Evolutionary conservation across 441 rosid genomes (phyloP).

Genomic region (Aquilaria agallochum): DNA sequence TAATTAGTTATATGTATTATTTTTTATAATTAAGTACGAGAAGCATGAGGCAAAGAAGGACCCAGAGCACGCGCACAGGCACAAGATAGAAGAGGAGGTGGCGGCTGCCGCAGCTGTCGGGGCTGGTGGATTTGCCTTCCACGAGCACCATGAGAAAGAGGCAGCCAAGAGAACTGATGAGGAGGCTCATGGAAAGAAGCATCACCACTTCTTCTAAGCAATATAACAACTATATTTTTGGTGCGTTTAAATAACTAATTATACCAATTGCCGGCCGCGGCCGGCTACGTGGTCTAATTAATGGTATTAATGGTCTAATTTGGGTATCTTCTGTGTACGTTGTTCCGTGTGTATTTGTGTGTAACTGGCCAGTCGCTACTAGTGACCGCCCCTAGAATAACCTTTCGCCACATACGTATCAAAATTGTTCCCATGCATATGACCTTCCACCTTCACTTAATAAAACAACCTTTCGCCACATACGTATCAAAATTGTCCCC

Average conservation of each 20-base stretch:
- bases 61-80: slow-evolving; percentile 53
- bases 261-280: neutral
- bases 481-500: too few species aligned
- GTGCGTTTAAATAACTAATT: neutral
- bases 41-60: slow-evolving; percentile 48
- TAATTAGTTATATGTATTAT: too few species aligned
- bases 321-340: neutral
- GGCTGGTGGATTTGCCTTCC: slow-evolving; percentile 47
- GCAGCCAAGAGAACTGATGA: slow-evolving; percentile 35
- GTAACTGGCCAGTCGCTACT: too few species aligned
- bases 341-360: neutral
- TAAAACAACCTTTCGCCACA: too few species aligned
- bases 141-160: slow-evolving; percentile 54
- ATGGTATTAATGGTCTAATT: neutral
- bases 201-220: slow-evolving; percentile 41
- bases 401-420: neutral
- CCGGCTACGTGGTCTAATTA: neutral
- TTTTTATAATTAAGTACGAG: slow-evolving; percentile 30
- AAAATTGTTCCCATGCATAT: too few species aligned
- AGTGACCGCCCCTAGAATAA: slow-evolving; percentile 6
- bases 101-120: slow-evolving; percentile 43
- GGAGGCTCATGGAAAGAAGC: slow-evolving; percentile 49
- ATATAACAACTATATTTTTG: neutral
- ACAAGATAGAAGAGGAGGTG: slow-evolving; percentile 54
- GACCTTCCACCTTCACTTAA: too few species aligned